Evolutionary conservation across 1,284 basidiomycete species (phyloP).

Genomic region (Mycosarcoma maydis): DNA sequence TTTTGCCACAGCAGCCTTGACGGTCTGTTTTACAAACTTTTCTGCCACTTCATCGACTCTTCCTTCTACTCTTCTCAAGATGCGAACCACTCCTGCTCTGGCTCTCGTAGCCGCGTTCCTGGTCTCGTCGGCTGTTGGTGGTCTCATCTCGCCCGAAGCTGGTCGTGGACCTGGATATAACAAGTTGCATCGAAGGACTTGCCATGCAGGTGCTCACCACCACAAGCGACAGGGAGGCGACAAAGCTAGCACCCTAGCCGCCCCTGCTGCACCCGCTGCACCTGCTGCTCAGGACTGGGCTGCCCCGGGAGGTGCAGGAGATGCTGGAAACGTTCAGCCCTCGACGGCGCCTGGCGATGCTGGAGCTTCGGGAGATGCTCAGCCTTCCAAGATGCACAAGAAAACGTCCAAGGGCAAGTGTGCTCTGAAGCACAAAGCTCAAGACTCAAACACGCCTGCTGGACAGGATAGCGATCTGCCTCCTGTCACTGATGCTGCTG

Average conservation of each 20-base stretch:
- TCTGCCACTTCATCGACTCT: background rate
- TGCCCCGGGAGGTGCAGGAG: too few species aligned
- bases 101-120: slow-evolving; percentile 28
- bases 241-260: too few species aligned
- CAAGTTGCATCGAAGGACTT: slow-evolving; percentile 1
- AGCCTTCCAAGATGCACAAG: slow-evolving; percentile 18
- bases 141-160: slow-evolving; percentile 12
- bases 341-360: background rate
- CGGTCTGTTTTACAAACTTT: background rate
- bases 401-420: slow-evolving; percentile 29
- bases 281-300: background rate
- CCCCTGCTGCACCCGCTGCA: too few species aligned
- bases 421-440: slow-evolving; percentile 8
- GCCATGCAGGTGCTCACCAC: background rate
- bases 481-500: background rate
- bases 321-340: background rate
- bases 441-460: background rate
- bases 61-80: slow-evolving; percentile 3
- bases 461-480: background rate
- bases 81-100: slow-evolving; percentile 26
- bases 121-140: slow-evolving; percentile 8
- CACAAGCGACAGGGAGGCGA: slow-evolving; percentile 4
- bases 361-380: background rate
- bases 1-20: slow-evolving; percentile 2
- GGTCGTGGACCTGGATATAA: slow-evolving; percentile 1